Evolutionary conservation across 73 alveolate genomes (phyloP).

Genomic region (Symbiodinium natans): DNA sequence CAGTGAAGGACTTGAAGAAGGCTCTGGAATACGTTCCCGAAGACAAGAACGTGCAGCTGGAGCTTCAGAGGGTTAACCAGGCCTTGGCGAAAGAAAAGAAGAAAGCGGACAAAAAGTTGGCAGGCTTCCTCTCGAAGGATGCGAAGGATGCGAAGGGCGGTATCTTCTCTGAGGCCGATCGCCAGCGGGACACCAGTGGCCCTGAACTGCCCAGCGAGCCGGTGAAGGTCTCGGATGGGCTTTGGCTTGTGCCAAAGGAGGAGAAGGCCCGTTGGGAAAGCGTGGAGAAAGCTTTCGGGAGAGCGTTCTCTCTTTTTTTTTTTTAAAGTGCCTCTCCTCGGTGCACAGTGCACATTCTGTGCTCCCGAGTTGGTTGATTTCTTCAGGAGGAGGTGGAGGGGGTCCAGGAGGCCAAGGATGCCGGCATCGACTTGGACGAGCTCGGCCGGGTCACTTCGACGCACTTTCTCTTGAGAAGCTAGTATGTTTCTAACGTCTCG

Average conservation of each 20-base stretch:
- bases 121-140: slow-evolving; percentile 41
- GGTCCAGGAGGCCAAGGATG: slow-evolving; percentile 57
- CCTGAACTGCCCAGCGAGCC: slow-evolving; percentile 71
- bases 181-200: slow-evolving; percentile 63
- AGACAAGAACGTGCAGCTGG: slow-evolving; percentile 59
- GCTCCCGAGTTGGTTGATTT: background rate
- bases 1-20: slow-evolving; percentile 24
- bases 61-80: slow-evolving; percentile 66
- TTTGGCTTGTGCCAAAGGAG: slow-evolving; percentile 87
- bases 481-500: no score
- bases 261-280: background rate
- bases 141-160: slow-evolving; percentile 19
- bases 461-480: no score
- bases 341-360: background rate
- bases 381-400: background rate
- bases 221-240: slow-evolving; percentile 76
- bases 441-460: slow-evolving; percentile 34
- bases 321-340: background rate
- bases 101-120: slow-evolving; percentile 64
- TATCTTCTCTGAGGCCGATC: slow-evolving; percentile 69
- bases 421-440: slow-evolving; percentile 84
- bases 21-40: slow-evolving; percentile 81
- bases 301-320: background rate
- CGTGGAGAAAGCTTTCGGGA: background rate
- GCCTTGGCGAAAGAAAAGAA: slow-evolving; percentile 47